phyloP scores from a whole-genome alignment of 2,329 filamentous ascomycete species.

The Incumbomyces lentus region DNA sequence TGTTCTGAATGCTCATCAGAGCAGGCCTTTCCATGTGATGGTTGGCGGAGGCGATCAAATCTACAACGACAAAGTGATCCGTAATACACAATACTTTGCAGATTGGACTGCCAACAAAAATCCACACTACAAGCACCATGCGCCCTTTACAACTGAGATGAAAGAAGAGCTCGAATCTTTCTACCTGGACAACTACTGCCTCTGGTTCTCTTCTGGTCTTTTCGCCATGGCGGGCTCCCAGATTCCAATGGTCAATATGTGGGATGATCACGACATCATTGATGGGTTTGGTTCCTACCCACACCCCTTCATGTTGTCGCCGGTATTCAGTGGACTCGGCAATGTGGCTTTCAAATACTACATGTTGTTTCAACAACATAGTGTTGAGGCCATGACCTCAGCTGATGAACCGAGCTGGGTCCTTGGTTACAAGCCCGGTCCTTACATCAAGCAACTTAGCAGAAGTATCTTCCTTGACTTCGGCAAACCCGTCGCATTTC shows the following conservation, averaged over 20 bases:
- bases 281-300: slow-evolving; percentile 91
- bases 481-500: slow-evolving; percentile 65
- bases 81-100: slow-evolving; percentile 64
- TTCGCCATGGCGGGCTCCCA: slow-evolving; percentile 89
- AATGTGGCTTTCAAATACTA: slow-evolving; percentile 97
- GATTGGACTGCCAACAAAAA: slow-evolving; percentile 79
- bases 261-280: slow-evolving; percentile 88
- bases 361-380: slow-evolving; percentile 96
- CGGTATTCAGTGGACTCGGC: slow-evolving; percentile 81
- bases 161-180: slow-evolving; percentile 80
- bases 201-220: slow-evolving; percentile 93
- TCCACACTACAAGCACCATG: slow-evolving; percentile 65
- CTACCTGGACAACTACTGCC: slow-evolving; percentile 77
- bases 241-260: slow-evolving; percentile 98
- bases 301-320: slow-evolving; percentile 79
- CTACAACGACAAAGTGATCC: slow-evolving; percentile 79
- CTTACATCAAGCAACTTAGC: slow-evolving; percentile 80
- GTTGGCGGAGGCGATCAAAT: slow-evolving; percentile 94
- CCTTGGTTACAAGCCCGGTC: slow-evolving; percentile 66
- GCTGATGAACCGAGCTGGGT: slow-evolving; percentile 84
- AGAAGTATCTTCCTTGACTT: slow-evolving; percentile 78
- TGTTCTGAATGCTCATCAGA: slow-evolving; percentile 84
- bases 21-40: slow-evolving; percentile 93
- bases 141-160: slow-evolving; percentile 69
- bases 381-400: slow-evolving; percentile 67